These are phyloP conservation scores for Chimonanthus praecox DNA, from an alignment of 164 flowering plant species.

Conservation along the genomic window DNA sequence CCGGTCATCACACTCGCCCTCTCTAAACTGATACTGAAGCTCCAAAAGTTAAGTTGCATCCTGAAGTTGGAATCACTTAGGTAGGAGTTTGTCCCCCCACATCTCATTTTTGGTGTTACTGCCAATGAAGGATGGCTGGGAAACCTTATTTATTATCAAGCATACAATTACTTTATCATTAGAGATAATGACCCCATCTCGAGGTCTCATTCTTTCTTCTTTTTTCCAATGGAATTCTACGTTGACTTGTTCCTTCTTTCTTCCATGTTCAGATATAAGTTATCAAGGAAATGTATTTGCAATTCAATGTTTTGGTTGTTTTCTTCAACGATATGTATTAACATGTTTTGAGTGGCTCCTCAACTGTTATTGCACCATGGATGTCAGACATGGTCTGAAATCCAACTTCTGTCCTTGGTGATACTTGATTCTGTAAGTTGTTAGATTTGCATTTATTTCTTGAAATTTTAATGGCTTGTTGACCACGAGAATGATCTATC, in stretches of 20 bases:
- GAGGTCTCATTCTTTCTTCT: not conserved
- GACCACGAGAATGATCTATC: no score
- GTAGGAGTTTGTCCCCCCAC: not conserved
- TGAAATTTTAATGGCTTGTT: no score
- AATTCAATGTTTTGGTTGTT: not conserved
- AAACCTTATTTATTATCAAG: not conserved
- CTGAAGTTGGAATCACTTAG: not conserved
- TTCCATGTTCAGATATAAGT: not conserved
- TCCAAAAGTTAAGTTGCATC: not conserved
- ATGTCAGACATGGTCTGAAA: no score
- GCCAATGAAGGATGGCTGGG: no score
- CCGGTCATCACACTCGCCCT: constrained; percentile 25
- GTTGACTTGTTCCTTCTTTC: not conserved
- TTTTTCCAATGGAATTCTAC: not conserved
- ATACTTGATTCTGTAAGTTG: no score
- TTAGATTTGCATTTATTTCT: no score
- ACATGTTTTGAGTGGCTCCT: no score
- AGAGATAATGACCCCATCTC: not conserved
- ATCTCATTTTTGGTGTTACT: constrained; percentile 4
- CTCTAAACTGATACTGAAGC: constrained; percentile 1
- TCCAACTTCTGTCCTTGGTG: no score
- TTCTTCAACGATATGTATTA: not conserved
- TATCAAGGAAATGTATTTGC: not conserved
- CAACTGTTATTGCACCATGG: no score
- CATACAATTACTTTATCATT: no score